Evolutionary conservation across 106 monocot species (phyloP), one percentile per base, ranked within the genome.

Genomic region (Dendrobium catenatum): DNA sequence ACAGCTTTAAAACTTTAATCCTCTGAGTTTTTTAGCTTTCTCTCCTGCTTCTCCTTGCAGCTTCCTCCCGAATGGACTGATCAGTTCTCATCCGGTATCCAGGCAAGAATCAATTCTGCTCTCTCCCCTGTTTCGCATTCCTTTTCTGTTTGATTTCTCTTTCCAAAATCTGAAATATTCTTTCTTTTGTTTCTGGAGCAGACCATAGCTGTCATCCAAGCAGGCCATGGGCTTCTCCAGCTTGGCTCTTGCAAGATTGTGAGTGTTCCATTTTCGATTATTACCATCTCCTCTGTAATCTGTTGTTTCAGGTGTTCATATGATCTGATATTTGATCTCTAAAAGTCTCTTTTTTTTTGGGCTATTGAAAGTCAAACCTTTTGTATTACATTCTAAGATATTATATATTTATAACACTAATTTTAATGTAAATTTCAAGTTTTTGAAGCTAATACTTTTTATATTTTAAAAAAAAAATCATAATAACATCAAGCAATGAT

Each of bases 191-290:
- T 18, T 79, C 19, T 84, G 48, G 41, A 81, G 68, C 87, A 95
- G 95, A 95, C 95, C 15, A 95, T 95, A 84, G 95, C 93, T 42
- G 95, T 95, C 77, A 95, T 95, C 79, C 95, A 95, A 85, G 95
- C 95, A 44, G 95, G 93, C 7, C 95, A 93, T 88, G 93, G 93
- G 11, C 89, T 95, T 33, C 89, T 95, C 27, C 95, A 95, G 55
- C 89, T 95, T 19, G 95, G 95, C 41, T 92, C 95, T 55, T 92
- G 95, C 87, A 95, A 93, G 86, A 95, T 92, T 83, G 95, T 95
- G 82, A 86, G 95, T 80, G 9, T 42, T 68, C 29, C 26, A 72
- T 44, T 33, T n/a, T 54, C 0, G 0, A 47, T 46, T 22, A 17
- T 42, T 42, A 13, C 42, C 6, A 40, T 42, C 20, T 56, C 29